phyloP scores from a whole-genome alignment of 176 grass and related monocot species.

The Ananas comosus region DNA sequence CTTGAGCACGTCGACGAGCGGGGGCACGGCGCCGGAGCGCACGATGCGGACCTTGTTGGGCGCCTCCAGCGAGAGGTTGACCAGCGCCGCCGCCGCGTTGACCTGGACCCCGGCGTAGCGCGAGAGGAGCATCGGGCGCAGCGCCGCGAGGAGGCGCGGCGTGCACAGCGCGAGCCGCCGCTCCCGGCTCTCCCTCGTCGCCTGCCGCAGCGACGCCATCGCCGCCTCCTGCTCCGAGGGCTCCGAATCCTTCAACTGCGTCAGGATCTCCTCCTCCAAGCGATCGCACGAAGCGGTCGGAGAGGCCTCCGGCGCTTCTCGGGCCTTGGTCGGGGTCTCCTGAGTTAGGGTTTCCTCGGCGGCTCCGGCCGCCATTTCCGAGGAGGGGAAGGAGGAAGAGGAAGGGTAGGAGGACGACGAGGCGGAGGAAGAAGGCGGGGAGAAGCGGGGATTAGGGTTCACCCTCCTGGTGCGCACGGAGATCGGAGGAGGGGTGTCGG shows the following conservation, averaged over 20 bases:
- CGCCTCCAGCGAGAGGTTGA: slow-evolving; percentile 73
- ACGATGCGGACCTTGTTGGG: slow-evolving; percentile 64
- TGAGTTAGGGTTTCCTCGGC: slow-evolving; percentile 20
- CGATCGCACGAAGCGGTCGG: slow-evolving; percentile 4
- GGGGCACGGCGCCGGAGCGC: slow-evolving; percentile 50
- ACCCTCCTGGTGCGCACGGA: slow-evolving; percentile 14
- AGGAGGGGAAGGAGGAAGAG: slow-evolving; percentile 21
- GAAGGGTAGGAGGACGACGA: slow-evolving; percentile 27
- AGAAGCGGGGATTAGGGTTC: slow-evolving; percentile 11
- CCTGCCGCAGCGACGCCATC: slow-evolving; percentile 36
- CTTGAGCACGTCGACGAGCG: slow-evolving; percentile 57
- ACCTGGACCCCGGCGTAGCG: slow-evolving; percentile 26
- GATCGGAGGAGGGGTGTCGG: background rate
- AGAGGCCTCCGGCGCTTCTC: background rate
- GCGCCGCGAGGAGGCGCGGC: slow-evolving; percentile 42
- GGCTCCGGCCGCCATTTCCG: slow-evolving; percentile 25
- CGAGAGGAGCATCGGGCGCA: slow-evolving; percentile 43
- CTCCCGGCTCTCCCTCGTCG: slow-evolving; percentile 55
- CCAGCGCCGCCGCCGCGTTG: slow-evolving; percentile 45
- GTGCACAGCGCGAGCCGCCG: slow-evolving; percentile 56
- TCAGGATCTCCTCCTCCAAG: slow-evolving; percentile 51
- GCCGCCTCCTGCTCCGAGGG: slow-evolving; percentile 24
- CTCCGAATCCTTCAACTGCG: slow-evolving; percentile 42
- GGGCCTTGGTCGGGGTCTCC: background rate
- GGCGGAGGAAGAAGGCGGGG: slow-evolving; percentile 26